These are phyloP conservation scores for Lasiodiplodia citricola DNA, from an alignment of 2,329 filamentous ascomycete genomes.

Conservation along the genomic window DNA sequence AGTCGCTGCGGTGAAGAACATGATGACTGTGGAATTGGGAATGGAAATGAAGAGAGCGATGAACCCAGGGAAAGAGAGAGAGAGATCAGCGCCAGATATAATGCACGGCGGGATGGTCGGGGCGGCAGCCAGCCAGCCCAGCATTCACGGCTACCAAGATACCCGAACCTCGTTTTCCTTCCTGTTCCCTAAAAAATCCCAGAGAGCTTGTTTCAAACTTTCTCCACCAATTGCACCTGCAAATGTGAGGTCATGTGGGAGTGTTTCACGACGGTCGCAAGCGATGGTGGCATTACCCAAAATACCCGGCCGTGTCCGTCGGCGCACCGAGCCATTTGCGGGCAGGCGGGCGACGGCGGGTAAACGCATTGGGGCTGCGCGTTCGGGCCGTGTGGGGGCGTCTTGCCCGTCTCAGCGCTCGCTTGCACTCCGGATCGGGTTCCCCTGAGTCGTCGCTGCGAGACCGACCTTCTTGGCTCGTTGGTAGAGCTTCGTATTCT, in stretches of 20 bases:
- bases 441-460: background rate
- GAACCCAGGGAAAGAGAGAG: background rate
- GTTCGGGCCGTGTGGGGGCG: background rate
- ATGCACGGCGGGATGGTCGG: background rate
- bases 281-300: slow-evolving; percentile 3
- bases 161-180: too few relatives aligned
- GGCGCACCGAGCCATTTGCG: slow-evolving; percentile 1
- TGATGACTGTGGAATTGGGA: background rate
- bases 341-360: background rate
- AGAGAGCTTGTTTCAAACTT: slow-evolving; percentile 9
- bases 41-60: background rate
- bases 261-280: slow-evolving; percentile 8
- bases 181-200: background rate
- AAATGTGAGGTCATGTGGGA: background rate
- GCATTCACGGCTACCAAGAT: too few relatives aligned
- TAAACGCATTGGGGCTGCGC: background rate
- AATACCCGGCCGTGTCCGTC: slow-evolving; percentile 8
- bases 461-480: background rate
- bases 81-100: background rate
- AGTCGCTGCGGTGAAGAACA: slow-evolving; percentile 1
- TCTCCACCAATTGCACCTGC: slow-evolving; percentile 21
- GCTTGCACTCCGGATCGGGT: background rate
- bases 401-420: background rate
- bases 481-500: background rate
- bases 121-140: too few relatives aligned